These are phyloP conservation scores for Amanita phalloides DNA, from an alignment of 768 basidiomycete genomes.

Conservation along the genomic window DNA sequence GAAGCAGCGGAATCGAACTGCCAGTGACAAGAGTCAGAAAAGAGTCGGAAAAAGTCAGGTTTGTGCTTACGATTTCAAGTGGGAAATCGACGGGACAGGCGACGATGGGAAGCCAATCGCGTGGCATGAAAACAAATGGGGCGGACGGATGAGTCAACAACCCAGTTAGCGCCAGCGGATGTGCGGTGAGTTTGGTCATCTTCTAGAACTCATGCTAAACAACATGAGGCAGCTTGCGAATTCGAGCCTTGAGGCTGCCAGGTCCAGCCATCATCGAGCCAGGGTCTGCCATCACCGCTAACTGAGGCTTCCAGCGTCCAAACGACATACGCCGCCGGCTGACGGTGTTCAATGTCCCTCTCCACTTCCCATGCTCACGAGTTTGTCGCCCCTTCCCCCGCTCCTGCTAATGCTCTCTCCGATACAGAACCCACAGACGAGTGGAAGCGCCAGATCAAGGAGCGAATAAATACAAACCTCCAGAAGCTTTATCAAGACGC, in stretches of 20 bases:
- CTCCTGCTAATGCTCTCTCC: not conserved
- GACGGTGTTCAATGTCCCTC: not conserved
- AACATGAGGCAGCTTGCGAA: not conserved
- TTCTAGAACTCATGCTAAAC: not conserved
- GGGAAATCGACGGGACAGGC: not conserved
- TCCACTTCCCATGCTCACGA: not conserved
- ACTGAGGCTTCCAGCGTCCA: too few species aligned
- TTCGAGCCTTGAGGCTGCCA: not conserved
- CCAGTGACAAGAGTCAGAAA: not conserved
- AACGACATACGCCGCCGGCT: too few species aligned
- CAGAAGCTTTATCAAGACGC: slow-evolving; percentile 6
- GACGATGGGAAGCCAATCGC: not conserved
- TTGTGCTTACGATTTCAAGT: not conserved
- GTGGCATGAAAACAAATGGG: too few species aligned
- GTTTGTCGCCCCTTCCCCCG: not conserved
- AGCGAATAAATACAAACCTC: slow-evolving; percentile 4
- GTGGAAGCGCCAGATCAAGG: slow-evolving; percentile 6
- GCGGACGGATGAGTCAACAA: too few species aligned
- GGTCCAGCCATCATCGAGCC: not conserved
- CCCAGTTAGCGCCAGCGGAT: too few species aligned
- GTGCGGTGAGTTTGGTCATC: not conserved
- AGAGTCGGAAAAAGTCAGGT: too few species aligned
- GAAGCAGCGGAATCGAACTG: slow-evolving; percentile 68
- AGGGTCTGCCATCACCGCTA: not conserved
- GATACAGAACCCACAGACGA: slow-evolving; percentile 2